Base-by-base conservation (phyloP, 2,329 filamentous ascomycete genomes). In the Aspergillus aculeatus region DNA sequence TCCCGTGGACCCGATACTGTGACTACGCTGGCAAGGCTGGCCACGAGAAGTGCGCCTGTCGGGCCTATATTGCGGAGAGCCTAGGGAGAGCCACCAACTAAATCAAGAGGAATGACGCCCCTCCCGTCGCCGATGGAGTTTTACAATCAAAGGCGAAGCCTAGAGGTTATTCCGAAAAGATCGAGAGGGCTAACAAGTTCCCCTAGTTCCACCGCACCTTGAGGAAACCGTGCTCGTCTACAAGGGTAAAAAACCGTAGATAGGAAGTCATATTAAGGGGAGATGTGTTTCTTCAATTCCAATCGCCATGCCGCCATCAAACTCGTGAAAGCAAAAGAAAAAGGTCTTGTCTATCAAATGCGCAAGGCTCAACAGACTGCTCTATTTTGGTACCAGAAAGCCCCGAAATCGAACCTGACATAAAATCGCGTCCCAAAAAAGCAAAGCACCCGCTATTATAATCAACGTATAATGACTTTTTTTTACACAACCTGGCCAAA, bases 401-500 rank as follows among this genome's bases (percentile, higher is more conserved):
- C 60, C 57, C 19, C 26, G 44, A 50, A 62, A 62, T 52, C 38
- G 48, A 57, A 62, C 57, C 57, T 47, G 53, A 59, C 29, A 32
- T 7, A 41, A 2, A 55, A 55, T 32, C 21, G n/a, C 21, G 47
- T 16, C 53, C 53, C 53, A 31, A 47, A 48, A 31, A 31, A 35
- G 19, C 41, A 58, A 50, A 60, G 62, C 56, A 60, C 49, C 54
- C 58, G 58, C 62, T 61, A 58, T 60, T 59, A 62, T 51, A 61
- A 58, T 61, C 61, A 58, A 49, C 50, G 56, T 58, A 57, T 65
- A 58, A 47, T 58, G 50, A 32, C 60, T 58, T 56, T 52, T 26
- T 9, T 69, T 66, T 82, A 86, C 75, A 87, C 78, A 60, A 87
- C 75, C 77, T 87, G 86, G 71, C 86, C 91, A 77, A 98, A 98